Evolutionary conservation across 371 early-diverging fungal genomes (phyloP).

Genomic region (Zopfochytrium polystomum): DNA sequence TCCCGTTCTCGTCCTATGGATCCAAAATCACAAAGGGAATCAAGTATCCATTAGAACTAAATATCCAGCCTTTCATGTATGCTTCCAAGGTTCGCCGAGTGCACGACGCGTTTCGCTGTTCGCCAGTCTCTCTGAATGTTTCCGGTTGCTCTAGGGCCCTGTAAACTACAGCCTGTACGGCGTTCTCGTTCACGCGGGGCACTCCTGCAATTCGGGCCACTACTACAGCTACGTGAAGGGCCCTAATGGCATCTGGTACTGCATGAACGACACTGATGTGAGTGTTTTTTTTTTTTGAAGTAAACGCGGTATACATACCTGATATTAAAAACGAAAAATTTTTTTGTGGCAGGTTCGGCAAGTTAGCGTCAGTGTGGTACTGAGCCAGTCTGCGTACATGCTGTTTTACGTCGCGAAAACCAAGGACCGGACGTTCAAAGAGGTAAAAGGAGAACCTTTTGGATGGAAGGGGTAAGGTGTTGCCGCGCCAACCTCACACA

Average conservation of each 20-base stretch:
- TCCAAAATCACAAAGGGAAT: constrained; percentile 61
- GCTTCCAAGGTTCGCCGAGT: neutral
- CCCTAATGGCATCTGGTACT: constrained; percentile 60
- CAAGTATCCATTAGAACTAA: constrained; percentile 43
- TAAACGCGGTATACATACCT: neutral
- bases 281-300: constrained; percentile 22
- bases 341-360: constrained; percentile 42
- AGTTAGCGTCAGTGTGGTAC: constrained; percentile 63
- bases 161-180: constrained; percentile 62
- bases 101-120: too few relatives aligned
- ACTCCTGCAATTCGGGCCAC: constrained; percentile 72
- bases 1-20: constrained; percentile 33
- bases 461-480: too few relatives aligned
- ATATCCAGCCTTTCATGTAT: constrained; percentile 37
- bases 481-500: neutral
- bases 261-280: constrained; percentile 76
- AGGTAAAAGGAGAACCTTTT: too few relatives aligned
- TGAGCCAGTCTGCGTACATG: constrained; percentile 76
- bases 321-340: neutral
- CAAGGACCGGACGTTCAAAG: too few relatives aligned
- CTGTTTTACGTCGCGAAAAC: constrained; percentile 66
- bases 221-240: constrained; percentile 76
- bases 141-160: neutral
- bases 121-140: too few relatives aligned
- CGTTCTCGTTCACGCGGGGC: constrained; percentile 76